These are phyloP conservation scores for Kuraishia piskuri DNA, from an alignment of 805 yeast species.

Conservation along the genomic window DNA sequence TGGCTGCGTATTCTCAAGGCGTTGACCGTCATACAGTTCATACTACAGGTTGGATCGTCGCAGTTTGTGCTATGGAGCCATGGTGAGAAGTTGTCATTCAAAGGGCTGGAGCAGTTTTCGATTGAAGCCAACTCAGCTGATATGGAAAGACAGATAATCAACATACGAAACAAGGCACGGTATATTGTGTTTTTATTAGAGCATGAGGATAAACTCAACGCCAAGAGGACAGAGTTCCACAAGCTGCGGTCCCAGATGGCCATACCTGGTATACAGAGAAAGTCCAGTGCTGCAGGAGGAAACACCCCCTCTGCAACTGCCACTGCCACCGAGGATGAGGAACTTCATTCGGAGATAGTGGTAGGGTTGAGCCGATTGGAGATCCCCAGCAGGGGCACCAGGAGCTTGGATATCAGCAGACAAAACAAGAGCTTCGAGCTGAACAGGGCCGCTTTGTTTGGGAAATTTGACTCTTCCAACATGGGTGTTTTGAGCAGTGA, in stretches of 20 bases:
- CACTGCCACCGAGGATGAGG: slow-evolving; percentile 13
- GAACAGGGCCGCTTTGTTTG: slow-evolving; percentile 4
- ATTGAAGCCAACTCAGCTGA: slow-evolving; percentile 16
- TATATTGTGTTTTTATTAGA: slow-evolving; percentile 23
- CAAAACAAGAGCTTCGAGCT: slow-evolving; percentile 3
- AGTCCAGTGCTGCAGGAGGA: slow-evolving; percentile 16
- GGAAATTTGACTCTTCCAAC: background rate
- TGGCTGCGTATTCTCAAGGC: slow-evolving; percentile 38
- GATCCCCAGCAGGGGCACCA: slow-evolving; percentile 10
- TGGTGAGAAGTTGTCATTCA: slow-evolving; percentile 26
- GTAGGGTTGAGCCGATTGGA: background rate
- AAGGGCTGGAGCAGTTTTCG: slow-evolving; percentile 18
- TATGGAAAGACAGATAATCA: slow-evolving; percentile 14
- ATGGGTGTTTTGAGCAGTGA: slow-evolving; percentile 2
- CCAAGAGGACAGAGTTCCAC: slow-evolving; percentile 33
- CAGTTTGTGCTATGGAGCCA: slow-evolving; percentile 41
- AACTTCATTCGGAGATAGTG: slow-evolving; percentile 6
- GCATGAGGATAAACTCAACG: slow-evolving; percentile 23
- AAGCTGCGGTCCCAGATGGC: slow-evolving; percentile 32
- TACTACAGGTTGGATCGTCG: slow-evolving; percentile 44
- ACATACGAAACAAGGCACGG: slow-evolving; percentile 29
- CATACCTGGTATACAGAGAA: slow-evolving; percentile 23
- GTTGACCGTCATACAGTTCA: slow-evolving; percentile 40
- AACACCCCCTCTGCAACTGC: no score
- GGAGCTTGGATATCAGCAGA: slow-evolving; percentile 22